These are phyloP conservation scores for Spirogloea muscicola DNA, from an alignment of 139 green algal species.

Conservation along the genomic window DNA sequence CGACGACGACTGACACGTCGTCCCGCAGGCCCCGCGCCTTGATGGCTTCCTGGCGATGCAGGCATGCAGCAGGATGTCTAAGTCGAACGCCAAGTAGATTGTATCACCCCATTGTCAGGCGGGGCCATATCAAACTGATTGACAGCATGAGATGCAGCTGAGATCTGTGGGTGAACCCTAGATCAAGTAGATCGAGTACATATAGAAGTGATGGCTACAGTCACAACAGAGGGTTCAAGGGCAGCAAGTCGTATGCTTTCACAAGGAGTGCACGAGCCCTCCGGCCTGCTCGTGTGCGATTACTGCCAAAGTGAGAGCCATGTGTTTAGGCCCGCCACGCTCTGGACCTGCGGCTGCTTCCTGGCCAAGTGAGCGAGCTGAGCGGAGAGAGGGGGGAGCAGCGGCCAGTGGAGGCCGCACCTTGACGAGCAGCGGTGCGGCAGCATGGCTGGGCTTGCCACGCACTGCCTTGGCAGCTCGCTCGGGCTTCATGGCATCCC, in stretches of 20 bases:
- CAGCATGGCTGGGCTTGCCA: conserved; percentile 50
- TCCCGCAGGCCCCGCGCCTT: conserved; percentile 60
- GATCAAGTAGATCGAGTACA: no score
- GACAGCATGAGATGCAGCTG: no score
- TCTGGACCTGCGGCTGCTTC: not conserved
- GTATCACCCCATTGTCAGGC: no score
- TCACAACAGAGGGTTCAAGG: not conserved
- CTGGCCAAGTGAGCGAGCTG: conserved; percentile 24
- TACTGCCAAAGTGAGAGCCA: no score
- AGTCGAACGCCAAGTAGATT: no score
- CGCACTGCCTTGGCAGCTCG: conserved; percentile 53
- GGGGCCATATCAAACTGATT: no score
- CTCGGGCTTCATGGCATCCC: conserved; percentile 69
- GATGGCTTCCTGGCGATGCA: conserved; percentile 13
- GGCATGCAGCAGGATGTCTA: not conserved
- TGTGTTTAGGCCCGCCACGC: no score
- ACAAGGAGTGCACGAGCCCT: not conserved
- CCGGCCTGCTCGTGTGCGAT: no score
- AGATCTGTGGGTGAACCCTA: no score
- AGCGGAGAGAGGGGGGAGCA: conserved; percentile 51
- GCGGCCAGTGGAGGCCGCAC: conserved; percentile 12
- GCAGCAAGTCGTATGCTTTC: not conserved
- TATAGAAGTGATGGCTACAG: not conserved
- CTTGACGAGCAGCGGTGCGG: conserved; percentile 29
- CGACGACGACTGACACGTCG: conserved; percentile 76